phyloP scores from a whole-genome alignment of 1,284 basidiomycete species.

The Cryptococcus floricola region DNA sequence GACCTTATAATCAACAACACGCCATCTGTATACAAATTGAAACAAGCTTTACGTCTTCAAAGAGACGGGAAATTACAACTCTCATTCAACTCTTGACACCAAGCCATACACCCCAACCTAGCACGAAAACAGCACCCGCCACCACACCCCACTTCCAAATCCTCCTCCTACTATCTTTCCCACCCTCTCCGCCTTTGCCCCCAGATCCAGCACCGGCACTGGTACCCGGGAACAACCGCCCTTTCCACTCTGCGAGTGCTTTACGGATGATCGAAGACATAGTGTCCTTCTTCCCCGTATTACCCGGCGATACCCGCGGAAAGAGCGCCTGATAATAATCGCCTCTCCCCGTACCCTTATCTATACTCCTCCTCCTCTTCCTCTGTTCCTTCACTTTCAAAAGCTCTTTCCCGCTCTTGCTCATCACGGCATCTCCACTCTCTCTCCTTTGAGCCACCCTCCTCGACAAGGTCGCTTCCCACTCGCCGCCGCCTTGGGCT shows the following conservation, averaged over 20 bases:
- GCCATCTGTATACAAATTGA: no score
- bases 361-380: neutral
- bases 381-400: neutral
- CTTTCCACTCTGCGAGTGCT: neutral
- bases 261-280: neutral
- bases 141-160: slow-evolving; percentile 16
- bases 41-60: no score
- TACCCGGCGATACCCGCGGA: neutral
- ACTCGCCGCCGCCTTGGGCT: slow-evolving; percentile 38
- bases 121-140: slow-evolving; percentile 12
- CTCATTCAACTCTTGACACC: no score
- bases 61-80: no score
- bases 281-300: neutral
- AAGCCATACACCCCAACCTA: slow-evolving; percentile 12
- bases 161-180: neutral
- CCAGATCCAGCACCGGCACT: neutral
- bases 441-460: slow-evolving; percentile 39
- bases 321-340: slow-evolving; percentile 1
- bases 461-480: slow-evolving; percentile 40
- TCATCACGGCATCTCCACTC: neutral
- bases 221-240: neutral
- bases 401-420: neutral
- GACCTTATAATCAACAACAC: no score
- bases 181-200: slow-evolving; percentile 2
- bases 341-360: neutral